Evolutionary conservation across 169 alveolate species (phyloP).

Genomic region (Cyclospora cayetanensis): DNA sequence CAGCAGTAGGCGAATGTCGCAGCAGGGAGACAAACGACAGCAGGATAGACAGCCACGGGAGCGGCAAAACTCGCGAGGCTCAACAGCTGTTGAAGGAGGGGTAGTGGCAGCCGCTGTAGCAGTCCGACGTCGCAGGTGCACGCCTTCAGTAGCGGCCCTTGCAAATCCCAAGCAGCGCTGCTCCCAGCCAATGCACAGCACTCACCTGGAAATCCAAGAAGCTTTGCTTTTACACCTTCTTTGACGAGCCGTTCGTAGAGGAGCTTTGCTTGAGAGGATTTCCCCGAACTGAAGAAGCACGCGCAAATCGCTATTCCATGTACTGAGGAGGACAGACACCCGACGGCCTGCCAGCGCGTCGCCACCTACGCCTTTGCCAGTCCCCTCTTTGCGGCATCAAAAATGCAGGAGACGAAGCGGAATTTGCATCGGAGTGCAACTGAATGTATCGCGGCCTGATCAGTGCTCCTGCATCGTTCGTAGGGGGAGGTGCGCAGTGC

Average conservation of each 20-base stretch:
- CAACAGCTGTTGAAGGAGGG: background rate
- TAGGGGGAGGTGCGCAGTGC: too few species aligned
- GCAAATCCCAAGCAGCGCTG: too few species aligned
- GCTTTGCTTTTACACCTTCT: background rate
- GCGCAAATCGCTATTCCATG: background rate
- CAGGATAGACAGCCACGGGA: background rate
- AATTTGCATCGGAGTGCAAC: too few species aligned
- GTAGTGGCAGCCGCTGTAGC: background rate
- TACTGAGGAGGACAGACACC: background rate
- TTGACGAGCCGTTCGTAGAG: background rate
- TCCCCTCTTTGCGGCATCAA: too few species aligned
- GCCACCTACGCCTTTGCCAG: too few species aligned
- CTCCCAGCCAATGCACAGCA: too few species aligned
- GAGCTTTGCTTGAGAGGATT: slow-evolving; percentile 18
- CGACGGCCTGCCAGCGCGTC: too few species aligned
- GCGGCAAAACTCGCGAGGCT: background rate
- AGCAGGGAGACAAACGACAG: background rate
- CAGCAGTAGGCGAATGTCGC: background rate
- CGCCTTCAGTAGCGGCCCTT: too few species aligned
- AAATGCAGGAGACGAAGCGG: too few species aligned
- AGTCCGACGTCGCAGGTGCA: too few species aligned
- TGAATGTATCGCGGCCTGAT: too few species aligned
- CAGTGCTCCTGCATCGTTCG: too few species aligned
- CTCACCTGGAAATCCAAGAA: slow-evolving; percentile 29
- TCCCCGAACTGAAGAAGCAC: slow-evolving; percentile 9